phyloP scores from a whole-genome alignment of 2,329 filamentous ascomycete genomes.

The Botrytis sinoallii region DNA sequence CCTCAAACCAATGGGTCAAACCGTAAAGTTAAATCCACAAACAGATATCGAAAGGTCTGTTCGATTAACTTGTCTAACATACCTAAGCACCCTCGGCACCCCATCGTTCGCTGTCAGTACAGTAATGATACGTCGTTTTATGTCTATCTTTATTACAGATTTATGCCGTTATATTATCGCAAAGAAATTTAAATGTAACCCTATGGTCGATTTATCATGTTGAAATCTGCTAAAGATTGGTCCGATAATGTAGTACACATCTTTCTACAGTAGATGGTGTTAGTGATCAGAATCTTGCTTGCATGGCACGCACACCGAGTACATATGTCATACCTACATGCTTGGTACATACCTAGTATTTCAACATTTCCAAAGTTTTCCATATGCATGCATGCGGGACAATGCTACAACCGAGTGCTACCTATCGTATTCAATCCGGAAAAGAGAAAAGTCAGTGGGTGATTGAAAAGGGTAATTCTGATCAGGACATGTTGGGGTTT shows the following conservation, averaged over 20 bases:
- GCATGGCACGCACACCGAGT: constrained; percentile 1
- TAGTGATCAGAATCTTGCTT: background rate
- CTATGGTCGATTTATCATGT: background rate
- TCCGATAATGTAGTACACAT: background rate
- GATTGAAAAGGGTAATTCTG: background rate
- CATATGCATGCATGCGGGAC: background rate
- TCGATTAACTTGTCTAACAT: background rate
- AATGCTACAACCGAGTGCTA: background rate
- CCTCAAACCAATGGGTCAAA: constrained; percentile 3
- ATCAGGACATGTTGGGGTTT: background rate
- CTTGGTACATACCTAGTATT: background rate
- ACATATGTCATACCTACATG: background rate
- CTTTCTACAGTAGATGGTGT: background rate
- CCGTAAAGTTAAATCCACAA: background rate
- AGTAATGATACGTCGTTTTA: background rate
- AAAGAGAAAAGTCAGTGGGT: too few species aligned
- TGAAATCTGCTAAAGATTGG: background rate
- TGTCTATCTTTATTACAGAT: background rate
- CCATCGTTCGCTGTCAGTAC: background rate
- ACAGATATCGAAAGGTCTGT: background rate
- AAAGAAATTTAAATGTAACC: background rate
- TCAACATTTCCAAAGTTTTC: background rate
- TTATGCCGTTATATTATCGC: background rate
- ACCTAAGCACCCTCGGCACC: too few species aligned
- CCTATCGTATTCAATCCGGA: background rate